Percentiles rank a stretch among this genome's conserved stretches.
phyloP scores from a whole-genome alignment of 768 basidiomycete genomes.

The Kwoniella sp. region DNA sequence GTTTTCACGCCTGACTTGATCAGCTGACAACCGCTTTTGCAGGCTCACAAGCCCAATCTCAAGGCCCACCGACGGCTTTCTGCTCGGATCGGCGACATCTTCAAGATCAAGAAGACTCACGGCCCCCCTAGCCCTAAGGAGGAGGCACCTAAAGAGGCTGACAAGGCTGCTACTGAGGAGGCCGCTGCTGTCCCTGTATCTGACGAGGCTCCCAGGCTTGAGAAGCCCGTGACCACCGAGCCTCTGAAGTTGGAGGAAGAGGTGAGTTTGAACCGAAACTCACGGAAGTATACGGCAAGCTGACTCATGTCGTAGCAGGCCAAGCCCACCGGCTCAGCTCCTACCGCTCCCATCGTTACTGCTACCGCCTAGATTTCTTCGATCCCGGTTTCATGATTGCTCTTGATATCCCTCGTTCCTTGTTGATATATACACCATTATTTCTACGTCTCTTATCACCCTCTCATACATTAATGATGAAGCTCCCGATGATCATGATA shows the following conservation, averaged over 20 bases:
- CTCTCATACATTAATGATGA: background rate
- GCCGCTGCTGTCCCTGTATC: conserved; percentile 64
- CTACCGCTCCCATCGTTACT: conserved; percentile 69
- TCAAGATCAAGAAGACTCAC: conserved; percentile 63
- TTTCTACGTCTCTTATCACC: conserved; percentile 9
- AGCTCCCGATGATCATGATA: background rate
- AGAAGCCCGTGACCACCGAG: conserved; percentile 76
- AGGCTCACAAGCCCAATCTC: conserved; percentile 38
- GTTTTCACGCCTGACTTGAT: too few species aligned
- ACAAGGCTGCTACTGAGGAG: conserved; percentile 51
- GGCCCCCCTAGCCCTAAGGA: conserved; percentile 34
- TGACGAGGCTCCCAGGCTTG: conserved; percentile 85
- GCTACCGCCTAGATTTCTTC: conserved; percentile 67
- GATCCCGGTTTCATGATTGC: background rate
- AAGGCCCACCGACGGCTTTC: conserved; percentile 85
- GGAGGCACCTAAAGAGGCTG: conserved; percentile 63
- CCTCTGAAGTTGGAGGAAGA: conserved; percentile 66
- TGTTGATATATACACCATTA: conserved; percentile 14
- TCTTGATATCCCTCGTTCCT: conserved; percentile 3
- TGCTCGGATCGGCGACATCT: conserved; percentile 76
- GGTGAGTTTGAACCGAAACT: conserved; percentile 41
- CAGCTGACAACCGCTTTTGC: background rate
- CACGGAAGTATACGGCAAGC: background rate
- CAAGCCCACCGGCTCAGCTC: conserved; percentile 58
- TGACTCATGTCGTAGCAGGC: conserved; percentile 4